phyloP scores from a whole-genome alignment of 352 stramenopile genomes.

The Globisporangium barbulae region DNA sequence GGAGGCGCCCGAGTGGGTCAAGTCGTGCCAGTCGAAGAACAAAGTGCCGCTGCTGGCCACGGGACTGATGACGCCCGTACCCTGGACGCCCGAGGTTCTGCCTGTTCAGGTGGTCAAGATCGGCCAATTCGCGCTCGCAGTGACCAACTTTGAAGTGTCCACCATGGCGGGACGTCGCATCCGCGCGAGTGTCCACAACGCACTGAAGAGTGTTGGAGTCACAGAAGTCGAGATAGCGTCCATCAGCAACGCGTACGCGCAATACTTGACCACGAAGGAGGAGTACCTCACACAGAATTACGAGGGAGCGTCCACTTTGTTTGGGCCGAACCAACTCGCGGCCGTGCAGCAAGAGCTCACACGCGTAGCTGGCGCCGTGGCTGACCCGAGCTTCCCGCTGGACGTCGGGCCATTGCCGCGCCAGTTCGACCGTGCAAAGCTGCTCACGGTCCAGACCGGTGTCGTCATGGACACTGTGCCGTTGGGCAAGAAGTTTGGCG shows the following conservation, averaged over 20 bases:
- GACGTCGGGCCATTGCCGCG: conserved; percentile 27
- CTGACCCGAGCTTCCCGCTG: conserved; percentile 19
- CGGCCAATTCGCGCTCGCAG: conserved; percentile 45
- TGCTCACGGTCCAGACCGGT: no score
- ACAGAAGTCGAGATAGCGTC: conserved; percentile 47
- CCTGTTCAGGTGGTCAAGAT: conserved; percentile 54
- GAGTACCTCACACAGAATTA: conserved; percentile 68
- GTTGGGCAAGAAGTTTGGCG: conserved; percentile 22
- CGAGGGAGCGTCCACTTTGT: conserved; percentile 68
- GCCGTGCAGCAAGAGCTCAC: conserved; percentile 52
- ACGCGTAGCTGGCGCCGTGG: conserved; percentile 31
- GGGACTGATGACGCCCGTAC: conserved; percentile 33
- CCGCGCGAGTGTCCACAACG: conserved; percentile 26
- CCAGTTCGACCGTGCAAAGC: conserved; percentile 49
- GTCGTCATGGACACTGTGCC: conserved; percentile 33
- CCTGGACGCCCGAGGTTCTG: conserved; percentile 43
- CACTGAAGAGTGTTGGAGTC: conserved; percentile 22
- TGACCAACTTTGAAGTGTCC: conserved; percentile 56
- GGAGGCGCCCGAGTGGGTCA: conserved; percentile 30
- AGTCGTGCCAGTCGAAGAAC: conserved; percentile 34
- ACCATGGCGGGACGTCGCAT: conserved; percentile 61
- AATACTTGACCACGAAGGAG: conserved; percentile 60
- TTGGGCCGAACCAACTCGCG: conserved; percentile 58
- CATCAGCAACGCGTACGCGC: conserved; percentile 58
- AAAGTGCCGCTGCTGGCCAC: conserved; percentile 38